Evolutionary conservation across 2,329 filamentous ascomycete genomes (phyloP), one percentile per base, ranked within the genome.

Genomic region (Amauroascus verrucosus): DNA sequence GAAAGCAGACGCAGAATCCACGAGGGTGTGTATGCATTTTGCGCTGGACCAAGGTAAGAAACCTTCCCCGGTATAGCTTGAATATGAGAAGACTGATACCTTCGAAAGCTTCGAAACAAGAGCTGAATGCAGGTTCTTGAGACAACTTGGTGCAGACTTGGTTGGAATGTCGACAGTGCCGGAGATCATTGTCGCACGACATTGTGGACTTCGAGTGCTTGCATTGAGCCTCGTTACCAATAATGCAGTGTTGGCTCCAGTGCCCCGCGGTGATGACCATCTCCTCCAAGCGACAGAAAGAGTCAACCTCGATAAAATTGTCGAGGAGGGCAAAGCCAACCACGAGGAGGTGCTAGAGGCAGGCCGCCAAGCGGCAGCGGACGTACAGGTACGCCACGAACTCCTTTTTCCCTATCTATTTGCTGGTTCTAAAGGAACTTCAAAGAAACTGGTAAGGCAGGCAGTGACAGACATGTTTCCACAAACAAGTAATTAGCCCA

Each of bases 161-260:
- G 82, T 85, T 1, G 82, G 82, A 13, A 85, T 85, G 82, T 83
- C 79, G 30, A 85, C 82, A 0, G 81, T 85, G 26, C 82, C 82
- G 6, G 82, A 85, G 62, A 82, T 84, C 50, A 76, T 85, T 48
- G 79, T 82, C 14, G 82, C 82, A 30, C 74, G 82, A 58, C 82
- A 85, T 64, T 76, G 74, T 51, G 79, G 77, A n/a, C 75, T 85
- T 60, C 72, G 77, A 26, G 78, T 85, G 6, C 68, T 85, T 35
- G 82, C 80, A 5, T 77, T 85, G 62, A 84, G 81, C 62, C 67
- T 85, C 46, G 81, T 85, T 20, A 85, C 82, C 14, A 85, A 85
- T 65, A 78, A 75, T 24, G 77, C 78, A 6, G 79, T 84, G 5
- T 66, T 83, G 44, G 75, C 81, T 54, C 74, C 79, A 8, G 78